Percentiles rank a stretch among this genome's conserved stretches.
Conservation (phyloP, 495 filamentous ascomycete genomes). For the Lepidopterella palustris region DNA sequence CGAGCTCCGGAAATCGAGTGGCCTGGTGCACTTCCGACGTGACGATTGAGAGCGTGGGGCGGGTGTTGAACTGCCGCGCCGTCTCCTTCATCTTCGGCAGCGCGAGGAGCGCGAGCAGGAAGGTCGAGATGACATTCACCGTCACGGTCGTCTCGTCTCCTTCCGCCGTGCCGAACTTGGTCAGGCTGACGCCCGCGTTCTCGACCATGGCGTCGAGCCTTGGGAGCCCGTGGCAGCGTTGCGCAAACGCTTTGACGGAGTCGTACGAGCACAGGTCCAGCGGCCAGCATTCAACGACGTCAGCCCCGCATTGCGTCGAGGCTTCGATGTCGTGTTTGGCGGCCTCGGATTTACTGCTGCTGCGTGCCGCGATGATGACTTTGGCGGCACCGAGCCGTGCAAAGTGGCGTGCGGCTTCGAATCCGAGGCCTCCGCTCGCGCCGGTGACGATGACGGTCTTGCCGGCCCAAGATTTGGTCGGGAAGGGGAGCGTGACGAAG, state of each 20-base stretch:
- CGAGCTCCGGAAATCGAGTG: slow-evolving; percentile 29
- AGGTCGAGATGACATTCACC: slow-evolving; percentile 46
- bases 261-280: slow-evolving; percentile 50
- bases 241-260: slow-evolving; percentile 46
- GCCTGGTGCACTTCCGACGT: slow-evolving; percentile 25
- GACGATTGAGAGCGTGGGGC: slow-evolving; percentile 26
- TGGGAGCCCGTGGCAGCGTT: slow-evolving; percentile 34
- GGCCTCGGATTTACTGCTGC: slow-evolving; percentile 40
- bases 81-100: slow-evolving; percentile 35
- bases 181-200: slow-evolving; percentile 43
- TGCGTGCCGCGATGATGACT: slow-evolving; percentile 37
- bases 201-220: slow-evolving; percentile 41
- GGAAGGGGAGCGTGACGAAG: slow-evolving; percentile 37
- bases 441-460: slow-evolving; percentile 37
- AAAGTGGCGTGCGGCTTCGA: slow-evolving; percentile 34
- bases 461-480: slow-evolving; percentile 34
- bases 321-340: slow-evolving; percentile 43
- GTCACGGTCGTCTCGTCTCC: slow-evolving; percentile 45
- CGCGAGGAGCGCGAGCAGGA: slow-evolving; percentile 43
- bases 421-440: slow-evolving; percentile 31
- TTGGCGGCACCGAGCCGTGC: slow-evolving; percentile 30
- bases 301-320: slow-evolving; percentile 35
- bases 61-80: slow-evolving; percentile 20
- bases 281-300: slow-evolving; percentile 45
- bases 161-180: slow-evolving; percentile 31